These are phyloP conservation scores for Xylariales sp. DNA, from an alignment of 2,329 filamentous ascomycete genomes.

Conservation along the genomic window DNA sequence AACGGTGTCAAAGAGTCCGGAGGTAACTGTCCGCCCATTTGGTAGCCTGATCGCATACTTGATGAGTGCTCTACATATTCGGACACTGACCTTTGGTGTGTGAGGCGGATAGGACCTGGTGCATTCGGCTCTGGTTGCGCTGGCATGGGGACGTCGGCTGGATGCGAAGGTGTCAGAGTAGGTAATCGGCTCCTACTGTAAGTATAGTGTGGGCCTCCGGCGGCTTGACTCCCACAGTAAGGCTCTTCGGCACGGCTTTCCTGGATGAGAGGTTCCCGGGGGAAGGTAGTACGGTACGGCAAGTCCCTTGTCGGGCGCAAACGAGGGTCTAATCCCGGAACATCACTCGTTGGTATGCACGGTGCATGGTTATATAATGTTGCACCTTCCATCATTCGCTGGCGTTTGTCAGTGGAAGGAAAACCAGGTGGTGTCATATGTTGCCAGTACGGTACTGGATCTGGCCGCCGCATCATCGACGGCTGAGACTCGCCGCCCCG, in stretches of 20 bases:
- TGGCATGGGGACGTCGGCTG: conserved; percentile 37
- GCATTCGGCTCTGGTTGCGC: conserved; percentile 40
- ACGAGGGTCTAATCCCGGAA: conserved; percentile 7
- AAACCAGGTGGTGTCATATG: conserved; percentile 34
- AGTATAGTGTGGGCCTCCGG: conserved; percentile 37
- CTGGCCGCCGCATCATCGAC: conserved; percentile 46
- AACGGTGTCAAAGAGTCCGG: conserved; percentile 25
- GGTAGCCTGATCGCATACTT: conserved; percentile 36
- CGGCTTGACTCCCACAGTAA: conserved; percentile 41
- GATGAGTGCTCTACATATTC: conserved; percentile 41
- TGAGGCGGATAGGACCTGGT: conserved; percentile 37
- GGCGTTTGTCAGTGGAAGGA: conserved; percentile 14
- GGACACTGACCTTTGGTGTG: conserved; percentile 50
- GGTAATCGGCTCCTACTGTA: conserved; percentile 41
- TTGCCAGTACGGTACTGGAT: conserved; percentile 43
- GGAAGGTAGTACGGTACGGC: conserved; percentile 46
- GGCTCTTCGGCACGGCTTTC: conserved; percentile 49
- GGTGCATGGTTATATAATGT: not conserved
- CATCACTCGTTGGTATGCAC: not conserved
- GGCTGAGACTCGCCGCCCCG: conserved; percentile 37
- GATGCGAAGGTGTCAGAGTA: conserved; percentile 41
- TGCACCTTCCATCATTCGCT: not conserved
- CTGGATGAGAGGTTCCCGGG: conserved; percentile 50
- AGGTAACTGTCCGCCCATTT: conserved; percentile 30
- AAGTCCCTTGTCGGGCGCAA: conserved; percentile 13